Evolutionary conservation across 306 rosid species (phyloP).

Genomic region (Mimosa pudica): DNA sequence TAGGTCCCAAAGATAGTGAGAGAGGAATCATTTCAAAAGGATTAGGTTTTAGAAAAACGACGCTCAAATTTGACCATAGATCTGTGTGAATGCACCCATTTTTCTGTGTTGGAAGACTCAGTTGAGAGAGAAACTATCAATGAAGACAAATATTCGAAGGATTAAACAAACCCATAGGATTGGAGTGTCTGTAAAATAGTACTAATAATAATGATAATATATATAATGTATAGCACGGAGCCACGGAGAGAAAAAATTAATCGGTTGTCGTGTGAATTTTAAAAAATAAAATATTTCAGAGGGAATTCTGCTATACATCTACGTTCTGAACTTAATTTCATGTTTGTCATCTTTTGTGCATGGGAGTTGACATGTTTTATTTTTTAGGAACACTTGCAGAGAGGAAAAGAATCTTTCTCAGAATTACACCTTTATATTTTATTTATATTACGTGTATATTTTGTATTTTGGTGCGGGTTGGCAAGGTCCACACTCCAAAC

Average conservation of each 20-base stretch:
- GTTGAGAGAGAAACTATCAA: conserved; percentile 43
- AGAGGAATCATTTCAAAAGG: conserved; percentile 53
- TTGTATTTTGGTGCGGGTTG: conserved; percentile 41
- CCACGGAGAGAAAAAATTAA: conserved; percentile 41
- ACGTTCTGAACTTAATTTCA: conserved; percentile 36
- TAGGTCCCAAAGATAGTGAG: conserved; percentile 52
- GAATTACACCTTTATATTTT: conserved; percentile 37
- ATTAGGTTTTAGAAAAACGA: conserved; percentile 54
- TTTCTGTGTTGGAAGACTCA: conserved; percentile 35
- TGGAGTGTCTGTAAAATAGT: conserved; percentile 36
- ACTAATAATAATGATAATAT: neutral
- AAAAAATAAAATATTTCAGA: conserved; percentile 33
- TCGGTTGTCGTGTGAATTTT: conserved; percentile 48
- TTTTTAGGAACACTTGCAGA: conserved; percentile 47
- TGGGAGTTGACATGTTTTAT: conserved; percentile 60
- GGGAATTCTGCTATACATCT: conserved; percentile 49
- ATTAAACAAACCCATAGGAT: conserved; percentile 52
- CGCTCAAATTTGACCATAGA: conserved; percentile 50
- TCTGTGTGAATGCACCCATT: conserved; percentile 46
- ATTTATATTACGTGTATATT: conserved; percentile 9
- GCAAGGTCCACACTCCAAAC: conserved; percentile 34
- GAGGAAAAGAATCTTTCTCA: conserved; percentile 55
- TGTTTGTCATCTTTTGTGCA: conserved; percentile 50
- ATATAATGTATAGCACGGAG: neutral
- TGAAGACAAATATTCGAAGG: conserved; percentile 83